phyloP scores from a whole-genome alignment of 208 protist species.

The Phytomonas sp. region DNA sequence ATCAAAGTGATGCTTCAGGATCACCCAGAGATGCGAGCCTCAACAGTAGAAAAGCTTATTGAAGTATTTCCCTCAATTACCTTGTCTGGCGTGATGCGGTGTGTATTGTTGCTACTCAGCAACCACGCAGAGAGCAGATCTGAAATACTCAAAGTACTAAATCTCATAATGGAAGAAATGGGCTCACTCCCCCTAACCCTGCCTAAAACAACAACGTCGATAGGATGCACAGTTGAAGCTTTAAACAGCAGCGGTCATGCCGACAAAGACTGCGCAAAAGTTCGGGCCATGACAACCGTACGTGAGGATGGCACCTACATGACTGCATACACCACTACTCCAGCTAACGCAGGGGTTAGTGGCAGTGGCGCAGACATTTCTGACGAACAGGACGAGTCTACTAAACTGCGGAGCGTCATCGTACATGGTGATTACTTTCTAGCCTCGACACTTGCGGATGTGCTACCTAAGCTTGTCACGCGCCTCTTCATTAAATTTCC shows the following conservation, averaged over 20 bases:
- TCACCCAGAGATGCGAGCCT: conserved; percentile 76
- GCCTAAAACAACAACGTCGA: conserved; percentile 7
- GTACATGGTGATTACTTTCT: conserved; percentile 93
- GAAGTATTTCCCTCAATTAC: conserved; percentile 56
- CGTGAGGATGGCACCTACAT: conserved; percentile 93
- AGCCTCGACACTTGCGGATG: conserved; percentile 73
- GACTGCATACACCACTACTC: conserved; percentile 59
- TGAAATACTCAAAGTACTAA: conserved; percentile 46
- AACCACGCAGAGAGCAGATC: conserved; percentile 65
- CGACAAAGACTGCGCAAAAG: conserved; percentile 11
- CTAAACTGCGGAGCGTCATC: conserved; percentile 50
- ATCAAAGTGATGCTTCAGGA: conserved; percentile 92
- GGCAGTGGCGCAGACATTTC: conserved; percentile 3
- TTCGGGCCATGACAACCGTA: conserved; percentile 65
- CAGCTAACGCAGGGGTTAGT: conserved; percentile 12
- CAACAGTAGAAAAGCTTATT: conserved; percentile 46
- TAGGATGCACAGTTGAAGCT: background rate
- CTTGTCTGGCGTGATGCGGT: conserved; percentile 57
- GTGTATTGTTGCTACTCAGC: conserved; percentile 92
- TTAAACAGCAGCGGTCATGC: conserved; percentile 7
- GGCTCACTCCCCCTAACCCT: conserved; percentile 52
- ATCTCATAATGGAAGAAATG: conserved; percentile 31
- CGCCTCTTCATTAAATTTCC: conserved; percentile 22
- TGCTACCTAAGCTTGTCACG: conserved; percentile 94
- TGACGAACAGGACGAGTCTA: conserved; percentile 9